Conservation (phyloP, 2,329 filamentous ascomycete species). For the Fusarium sp. region DNA sequence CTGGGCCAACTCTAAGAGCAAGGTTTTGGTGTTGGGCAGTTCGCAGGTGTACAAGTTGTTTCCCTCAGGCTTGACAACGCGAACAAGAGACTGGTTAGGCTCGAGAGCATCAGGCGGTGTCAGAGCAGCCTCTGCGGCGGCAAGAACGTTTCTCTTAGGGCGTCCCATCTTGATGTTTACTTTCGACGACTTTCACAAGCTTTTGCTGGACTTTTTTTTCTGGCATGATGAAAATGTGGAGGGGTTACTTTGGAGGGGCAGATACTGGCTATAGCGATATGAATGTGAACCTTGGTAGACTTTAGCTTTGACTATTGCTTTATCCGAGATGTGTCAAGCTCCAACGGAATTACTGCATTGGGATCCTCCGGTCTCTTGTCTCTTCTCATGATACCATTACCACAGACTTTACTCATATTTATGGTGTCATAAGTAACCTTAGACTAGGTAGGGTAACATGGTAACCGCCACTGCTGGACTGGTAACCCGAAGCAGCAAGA, state of each 20-base stretch:
- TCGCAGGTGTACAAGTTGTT: conserved; percentile 89
- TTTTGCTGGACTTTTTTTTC: conserved; percentile 18
- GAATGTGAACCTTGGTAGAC: conserved; percentile 1
- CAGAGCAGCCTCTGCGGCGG: conserved; percentile 77
- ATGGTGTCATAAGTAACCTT: background rate
- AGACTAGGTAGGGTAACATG: background rate
- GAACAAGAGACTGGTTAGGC: conserved; percentile 75
- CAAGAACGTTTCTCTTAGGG: conserved; percentile 77
- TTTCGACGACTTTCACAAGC: background rate
- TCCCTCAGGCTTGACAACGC: conserved; percentile 83
- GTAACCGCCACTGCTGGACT: background rate
- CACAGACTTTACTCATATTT: background rate
- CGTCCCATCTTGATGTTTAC: conserved; percentile 48
- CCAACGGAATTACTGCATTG: conserved; percentile 24
- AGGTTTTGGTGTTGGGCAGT: conserved; percentile 71
- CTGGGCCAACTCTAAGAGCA: conserved; percentile 84
- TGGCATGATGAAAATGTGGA: conserved; percentile 14
- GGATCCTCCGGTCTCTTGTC: conserved; percentile 11
- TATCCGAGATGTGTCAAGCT: background rate
- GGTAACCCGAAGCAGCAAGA: conserved; percentile 5
- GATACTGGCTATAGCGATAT: conserved; percentile 29
- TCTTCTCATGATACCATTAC: background rate
- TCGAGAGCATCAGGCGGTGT: conserved; percentile 69
- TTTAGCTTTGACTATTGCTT: conserved; percentile 10
- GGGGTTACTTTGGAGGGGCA: conserved; percentile 39